Conservation (phyloP, 495 filamentous ascomycete species). For the Chaetomium cochliodes region DNA sequence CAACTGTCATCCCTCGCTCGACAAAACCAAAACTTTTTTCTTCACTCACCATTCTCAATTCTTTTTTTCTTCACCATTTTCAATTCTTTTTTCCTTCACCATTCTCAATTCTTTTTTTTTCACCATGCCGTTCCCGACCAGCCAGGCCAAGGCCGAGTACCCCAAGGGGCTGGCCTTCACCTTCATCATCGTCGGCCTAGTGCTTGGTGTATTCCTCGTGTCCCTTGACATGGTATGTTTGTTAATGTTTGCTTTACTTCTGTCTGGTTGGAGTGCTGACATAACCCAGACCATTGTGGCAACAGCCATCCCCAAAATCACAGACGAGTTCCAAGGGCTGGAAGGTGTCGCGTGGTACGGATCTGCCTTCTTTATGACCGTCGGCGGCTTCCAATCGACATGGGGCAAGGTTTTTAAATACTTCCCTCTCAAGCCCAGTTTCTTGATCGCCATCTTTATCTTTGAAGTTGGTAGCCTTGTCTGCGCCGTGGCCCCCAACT, state of each 20-base stretch:
- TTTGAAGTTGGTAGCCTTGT: conserved; percentile 57
- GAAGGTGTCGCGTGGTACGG: conserved; percentile 55
- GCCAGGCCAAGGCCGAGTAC: conserved; percentile 33
- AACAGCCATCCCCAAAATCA: conserved; percentile 49
- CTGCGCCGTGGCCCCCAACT: conserved; percentile 57
- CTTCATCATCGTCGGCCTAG: conserved; percentile 48
- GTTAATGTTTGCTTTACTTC: no score
- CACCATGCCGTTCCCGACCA: no score
- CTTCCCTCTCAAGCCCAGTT: conserved; percentile 45
- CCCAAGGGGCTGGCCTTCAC: conserved; percentile 36
- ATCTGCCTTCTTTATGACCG: conserved; percentile 42
- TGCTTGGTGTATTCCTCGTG: conserved; percentile 51
- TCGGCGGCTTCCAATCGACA: conserved; percentile 40
- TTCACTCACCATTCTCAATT: no score
- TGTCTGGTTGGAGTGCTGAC: not conserved
- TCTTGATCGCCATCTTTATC: conserved; percentile 44
- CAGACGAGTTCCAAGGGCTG: conserved; percentile 46
- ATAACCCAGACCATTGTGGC: conserved; percentile 43
- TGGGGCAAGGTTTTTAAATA: conserved; percentile 45
- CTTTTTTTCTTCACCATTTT: no score
- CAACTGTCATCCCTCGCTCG: no score
- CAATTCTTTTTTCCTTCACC: no score
- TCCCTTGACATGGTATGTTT: conserved; percentile 51
- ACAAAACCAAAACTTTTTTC: no score
- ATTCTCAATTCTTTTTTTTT: no score